Conservation (phyloP, 1,139 yeast genomes). For the Pneumocystis oryctolagi region DNA sequence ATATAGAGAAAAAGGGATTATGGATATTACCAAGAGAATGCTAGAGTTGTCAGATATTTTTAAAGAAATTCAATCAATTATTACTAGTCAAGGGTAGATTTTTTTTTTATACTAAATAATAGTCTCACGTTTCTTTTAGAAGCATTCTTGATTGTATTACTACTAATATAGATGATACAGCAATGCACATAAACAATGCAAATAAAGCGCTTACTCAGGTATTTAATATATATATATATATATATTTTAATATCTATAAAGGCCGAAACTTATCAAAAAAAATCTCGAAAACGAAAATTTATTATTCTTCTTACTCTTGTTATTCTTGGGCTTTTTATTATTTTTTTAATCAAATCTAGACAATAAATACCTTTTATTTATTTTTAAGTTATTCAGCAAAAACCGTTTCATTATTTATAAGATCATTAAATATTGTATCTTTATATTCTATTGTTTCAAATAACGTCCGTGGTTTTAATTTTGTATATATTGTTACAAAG, state of each 20-base stretch:
- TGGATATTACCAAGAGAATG: slow-evolving; percentile 83
- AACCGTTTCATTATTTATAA: too few relatives aligned
- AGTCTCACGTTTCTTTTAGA: slow-evolving; percentile 23
- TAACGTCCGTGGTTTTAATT: too few relatives aligned
- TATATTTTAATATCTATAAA: slow-evolving; percentile 8
- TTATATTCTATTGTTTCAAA: too few relatives aligned
- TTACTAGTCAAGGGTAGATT: slow-evolving; percentile 60
- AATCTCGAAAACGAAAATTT: slow-evolving; percentile 81
- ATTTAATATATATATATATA: neutral
- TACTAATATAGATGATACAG: slow-evolving; percentile 71
- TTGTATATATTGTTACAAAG: too few relatives aligned
- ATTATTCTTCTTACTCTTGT: slow-evolving; percentile 57
- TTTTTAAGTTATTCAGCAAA: too few relatives aligned
- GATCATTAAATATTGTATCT: too few relatives aligned
- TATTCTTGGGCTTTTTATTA: slow-evolving; percentile 55
- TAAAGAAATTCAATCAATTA: slow-evolving; percentile 79
- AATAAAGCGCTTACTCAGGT: slow-evolving; percentile 52
- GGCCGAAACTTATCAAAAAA: slow-evolving; percentile 69
- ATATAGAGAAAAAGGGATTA: slow-evolving; percentile 78
- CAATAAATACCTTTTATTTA: too few relatives aligned
- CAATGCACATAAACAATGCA: slow-evolving; percentile 58
- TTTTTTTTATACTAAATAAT: neutral
- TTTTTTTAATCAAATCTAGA: slow-evolving; percentile 36
- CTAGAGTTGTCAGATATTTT: slow-evolving; percentile 84
- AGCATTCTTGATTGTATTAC: slow-evolving; percentile 84